phyloP scores from a whole-genome alignment of 2,329 filamentous ascomycete genomes.

The Aureobasidium sp. region DNA sequence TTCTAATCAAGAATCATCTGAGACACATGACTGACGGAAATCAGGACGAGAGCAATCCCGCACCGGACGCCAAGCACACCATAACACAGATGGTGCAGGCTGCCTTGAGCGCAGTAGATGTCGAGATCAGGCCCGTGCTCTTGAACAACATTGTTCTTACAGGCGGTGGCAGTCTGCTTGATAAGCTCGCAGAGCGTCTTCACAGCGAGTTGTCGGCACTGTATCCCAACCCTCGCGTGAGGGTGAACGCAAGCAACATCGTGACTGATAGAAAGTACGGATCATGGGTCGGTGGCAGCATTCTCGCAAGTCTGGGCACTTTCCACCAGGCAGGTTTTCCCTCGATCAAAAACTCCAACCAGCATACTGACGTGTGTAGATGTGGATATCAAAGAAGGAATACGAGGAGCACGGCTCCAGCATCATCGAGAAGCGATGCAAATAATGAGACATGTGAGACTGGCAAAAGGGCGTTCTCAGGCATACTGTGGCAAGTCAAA shows the following conservation, averaged over 20 bases:
- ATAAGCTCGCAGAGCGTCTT: slow-evolving; percentile 85
- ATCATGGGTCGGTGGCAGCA: slow-evolving; percentile 93
- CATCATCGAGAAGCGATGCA: slow-evolving; percentile 95
- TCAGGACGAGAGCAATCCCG: slow-evolving; percentile 41
- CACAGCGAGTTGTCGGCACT: slow-evolving; percentile 74
- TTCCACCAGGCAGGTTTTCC: slow-evolving; percentile 65
- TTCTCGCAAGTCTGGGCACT: slow-evolving; percentile 86
- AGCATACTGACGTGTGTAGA: slow-evolving; percentile 33
- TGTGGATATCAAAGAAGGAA: slow-evolving; percentile 98
- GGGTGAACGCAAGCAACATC: slow-evolving; percentile 79
- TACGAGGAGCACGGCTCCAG: slow-evolving; percentile 89
- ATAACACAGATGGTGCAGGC: slow-evolving; percentile 76
- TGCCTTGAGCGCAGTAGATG: slow-evolving; percentile 72
- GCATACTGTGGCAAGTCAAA: slow-evolving; percentile 6
- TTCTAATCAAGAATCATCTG: background rate
- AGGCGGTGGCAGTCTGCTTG: slow-evolving; percentile 77
- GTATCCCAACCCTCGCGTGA: slow-evolving; percentile 80
- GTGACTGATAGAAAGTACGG: slow-evolving; percentile 86
- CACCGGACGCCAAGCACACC: slow-evolving; percentile 60
- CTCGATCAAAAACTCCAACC: background rate
- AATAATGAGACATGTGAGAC: slow-evolving; percentile 43
- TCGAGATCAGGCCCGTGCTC: slow-evolving; percentile 76
- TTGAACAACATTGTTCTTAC: slow-evolving; percentile 89
- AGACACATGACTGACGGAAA: background rate
- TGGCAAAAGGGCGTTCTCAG: slow-evolving; percentile 10